Evolutionary conservation across 2,329 filamentous ascomycete species (phyloP), one percentile per base, ranked within the genome.

Genomic region (Uncinocarpus reesii): DNA sequence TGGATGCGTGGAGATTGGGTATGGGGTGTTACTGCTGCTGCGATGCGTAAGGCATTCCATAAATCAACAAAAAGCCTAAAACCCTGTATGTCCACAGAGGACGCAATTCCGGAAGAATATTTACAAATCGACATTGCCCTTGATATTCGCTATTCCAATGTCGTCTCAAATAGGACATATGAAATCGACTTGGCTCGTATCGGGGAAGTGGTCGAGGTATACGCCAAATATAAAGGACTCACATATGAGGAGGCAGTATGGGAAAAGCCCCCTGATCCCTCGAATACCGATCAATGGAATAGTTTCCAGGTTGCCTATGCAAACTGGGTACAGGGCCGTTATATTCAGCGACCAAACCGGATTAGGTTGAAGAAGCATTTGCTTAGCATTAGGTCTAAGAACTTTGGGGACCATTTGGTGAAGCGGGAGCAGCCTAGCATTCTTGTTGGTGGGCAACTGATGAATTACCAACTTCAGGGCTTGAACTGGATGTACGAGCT

Each of bases 401-500:
- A 82, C 36, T 95, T 95, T 57, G 71, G 75, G 48, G 67, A 68
- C n/a, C 72, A 76, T 3, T 70, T 86, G 11, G 78, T 87, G 55
- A 75, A 86, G 54, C 72, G 80, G 31, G 67, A 72, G 11, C 90
- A 96, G 59, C 92, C 92, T 0, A 68, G 74, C 1, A 80, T 80
- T 11, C 72, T 96, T 6, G 78, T 77, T 26, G 81, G 85, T 29
- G 88, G 89, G 20, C 79, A 88, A 55, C 71, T 96, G 50, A 96
- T 96, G 89, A 78, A 80, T 28, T 96, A 98, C 59, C 92, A 98
- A 62, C 69, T 93, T 37, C 86, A 95, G 51, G 92, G 92, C 16
- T 72, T 95, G 44, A 95, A 96, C 59, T 98, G 92, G 89, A 77
- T 98, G 2, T 82, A 95, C 51, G 89, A 85, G 63, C 92, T 92